Conservation (phyloP, 139 green algal genomes). For the Volvox africanus region DNA sequence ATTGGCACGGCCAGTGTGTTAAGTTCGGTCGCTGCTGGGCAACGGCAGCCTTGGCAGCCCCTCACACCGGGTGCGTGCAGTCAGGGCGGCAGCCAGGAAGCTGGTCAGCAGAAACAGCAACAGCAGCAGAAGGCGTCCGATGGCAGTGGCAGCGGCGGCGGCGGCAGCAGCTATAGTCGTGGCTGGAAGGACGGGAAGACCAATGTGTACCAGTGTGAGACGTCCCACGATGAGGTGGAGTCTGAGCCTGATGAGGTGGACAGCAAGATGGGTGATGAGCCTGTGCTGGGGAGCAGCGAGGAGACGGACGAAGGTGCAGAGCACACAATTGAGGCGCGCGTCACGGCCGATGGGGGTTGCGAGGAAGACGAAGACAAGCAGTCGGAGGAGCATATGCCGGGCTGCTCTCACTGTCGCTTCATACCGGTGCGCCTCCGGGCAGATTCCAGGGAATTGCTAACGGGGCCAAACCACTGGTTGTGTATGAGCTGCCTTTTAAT, state of each 20-base stretch:
- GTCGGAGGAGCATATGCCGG: slow-evolving; percentile 48
- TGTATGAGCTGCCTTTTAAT: too few relatives aligned
- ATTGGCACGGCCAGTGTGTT: too few relatives aligned
- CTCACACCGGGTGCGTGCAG: neutral
- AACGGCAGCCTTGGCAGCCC: neutral
- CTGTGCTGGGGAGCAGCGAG: neutral
- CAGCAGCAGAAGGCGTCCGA: neutral
- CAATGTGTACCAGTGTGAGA: neutral
- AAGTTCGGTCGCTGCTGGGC: too few relatives aligned
- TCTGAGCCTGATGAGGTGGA: neutral
- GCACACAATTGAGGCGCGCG: neutral
- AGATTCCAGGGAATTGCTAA: too few relatives aligned
- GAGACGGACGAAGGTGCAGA: slow-evolving; percentile 1
- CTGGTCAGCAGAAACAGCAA: neutral
- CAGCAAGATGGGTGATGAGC: neutral
- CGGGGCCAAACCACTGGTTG: too few relatives aligned
- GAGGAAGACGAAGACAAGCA: neutral
- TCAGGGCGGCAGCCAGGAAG: neutral
- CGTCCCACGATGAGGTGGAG: neutral
- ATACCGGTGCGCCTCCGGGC: neutral
- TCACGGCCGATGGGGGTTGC: neutral
- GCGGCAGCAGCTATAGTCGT: neutral
- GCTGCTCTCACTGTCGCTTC: slow-evolving; percentile 46
- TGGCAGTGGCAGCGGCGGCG: neutral
- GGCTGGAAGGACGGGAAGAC: too few relatives aligned